Base-by-base conservation (phyloP, 805 yeast genomes). In the Cyberlindnera euphorbiiphila region DNA sequence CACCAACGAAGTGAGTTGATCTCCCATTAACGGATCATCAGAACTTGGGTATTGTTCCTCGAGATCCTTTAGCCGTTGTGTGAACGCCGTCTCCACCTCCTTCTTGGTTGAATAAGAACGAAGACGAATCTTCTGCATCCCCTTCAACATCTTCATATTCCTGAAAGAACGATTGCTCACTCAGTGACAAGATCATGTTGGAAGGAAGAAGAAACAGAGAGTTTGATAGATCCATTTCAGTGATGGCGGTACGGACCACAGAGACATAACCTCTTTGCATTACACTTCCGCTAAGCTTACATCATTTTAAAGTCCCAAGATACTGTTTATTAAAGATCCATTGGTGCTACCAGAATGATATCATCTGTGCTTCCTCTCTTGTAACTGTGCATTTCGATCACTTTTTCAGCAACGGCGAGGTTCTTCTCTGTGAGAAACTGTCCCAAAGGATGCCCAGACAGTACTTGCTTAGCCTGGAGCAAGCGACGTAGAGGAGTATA, bases 1-100 rank as follows among this genome's bases (percentile, higher is more conserved):
- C 1, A 51, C 51, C 13, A 53, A 15, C 10, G 60, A 47, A n/a
- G 26, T 15, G 14, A 16, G 21, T 5, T 51, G 16, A 17, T 45
- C 39, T 9, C 52, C 49, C 10, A 57, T 33, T 3, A 62, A 52
- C 15, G 54, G 52, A 25, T 56, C 57, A n/a, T 50, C 30, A 8
- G 47, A 44, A n/a, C 47, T 29, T 2, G 51, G 44, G 20, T 47
- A 43, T 25, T 50, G 53, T 6, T 46, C 48, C 36, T 56, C 49
- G 11, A 61, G 47, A 10, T 51, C 51, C 23, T 47, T 38, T 8
- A 61, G 39, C 23, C 65, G 47, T 25, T 50, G 43, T 7, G 47
- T 46, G 26, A 60, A 39, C 2, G 60, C 55, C 7, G 46, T 37
- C 15, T 49, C 54, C 4, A 42, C 47, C 6, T 17, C 28, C 18